phyloP scores from a whole-genome alignment of 2,329 filamentous ascomycete genomes.

The Metarhizium sp. region DNA sequence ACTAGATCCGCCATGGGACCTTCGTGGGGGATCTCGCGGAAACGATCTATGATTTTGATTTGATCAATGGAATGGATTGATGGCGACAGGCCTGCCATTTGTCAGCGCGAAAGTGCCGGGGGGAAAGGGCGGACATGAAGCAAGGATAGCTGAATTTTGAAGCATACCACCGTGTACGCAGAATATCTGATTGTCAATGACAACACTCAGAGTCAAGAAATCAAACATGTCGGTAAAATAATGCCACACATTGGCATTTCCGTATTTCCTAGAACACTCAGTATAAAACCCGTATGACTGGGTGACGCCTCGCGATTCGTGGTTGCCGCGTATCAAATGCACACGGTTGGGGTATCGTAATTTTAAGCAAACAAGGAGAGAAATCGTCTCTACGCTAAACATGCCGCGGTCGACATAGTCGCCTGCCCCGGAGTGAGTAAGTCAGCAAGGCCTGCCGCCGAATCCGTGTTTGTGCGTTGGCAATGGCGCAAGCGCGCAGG shows the following conservation, averaged over 20 bases:
- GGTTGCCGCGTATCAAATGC: slow-evolving; percentile 93
- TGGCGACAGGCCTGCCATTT: slow-evolving; percentile 57
- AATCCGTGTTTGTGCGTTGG: not conserved
- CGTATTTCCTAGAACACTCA: slow-evolving; percentile 95
- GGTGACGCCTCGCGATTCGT: slow-evolving; percentile 94
- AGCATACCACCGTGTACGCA: slow-evolving; percentile 80
- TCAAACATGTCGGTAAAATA: slow-evolving; percentile 99
- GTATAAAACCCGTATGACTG: slow-evolving; percentile 99
- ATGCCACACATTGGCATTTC: slow-evolving; percentile 98
- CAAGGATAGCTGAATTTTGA: not conserved
- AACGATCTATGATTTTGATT: slow-evolving; percentile 98
- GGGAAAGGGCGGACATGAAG: no score
- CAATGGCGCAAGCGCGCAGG: not conserved
- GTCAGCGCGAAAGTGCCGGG: not conserved
- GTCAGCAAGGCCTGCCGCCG: not conserved
- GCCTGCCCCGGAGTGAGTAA: slow-evolving; percentile 38
- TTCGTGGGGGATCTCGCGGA: slow-evolving; percentile 96
- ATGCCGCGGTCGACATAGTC: slow-evolving; percentile 98
- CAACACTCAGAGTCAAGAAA: slow-evolving; percentile 90
- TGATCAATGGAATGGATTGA: slow-evolving; percentile 98
- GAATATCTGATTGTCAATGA: slow-evolving; percentile 98
- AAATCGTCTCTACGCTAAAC: slow-evolving; percentile 98
- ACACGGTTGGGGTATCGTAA: slow-evolving; percentile 93
- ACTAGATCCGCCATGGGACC: slow-evolving; percentile 99
- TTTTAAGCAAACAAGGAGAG: slow-evolving; percentile 92